Base-by-base conservation (phyloP, 306 rosid species). In the Argentina anserina region DNA sequence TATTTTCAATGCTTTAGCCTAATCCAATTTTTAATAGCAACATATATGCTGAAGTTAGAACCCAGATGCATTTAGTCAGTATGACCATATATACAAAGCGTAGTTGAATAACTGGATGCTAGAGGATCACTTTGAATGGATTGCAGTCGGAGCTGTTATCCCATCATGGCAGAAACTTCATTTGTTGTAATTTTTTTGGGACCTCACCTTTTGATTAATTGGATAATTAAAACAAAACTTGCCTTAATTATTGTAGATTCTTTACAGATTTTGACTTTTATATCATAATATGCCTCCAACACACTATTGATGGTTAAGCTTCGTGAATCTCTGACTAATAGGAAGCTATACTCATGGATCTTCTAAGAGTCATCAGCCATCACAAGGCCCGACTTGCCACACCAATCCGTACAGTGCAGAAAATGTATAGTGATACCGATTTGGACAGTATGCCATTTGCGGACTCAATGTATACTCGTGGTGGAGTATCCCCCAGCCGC, bases 371-470 rank as follows among this genome's bases (percentile, higher is more conserved):
- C 75, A 84, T 93, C 59, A 87, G 96, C 71, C 97, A 93, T 87
- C 97, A 93, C 78, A 84, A 93, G 37, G 98, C 98, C 50, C 83
- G 98, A 34, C 98, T 93, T 71, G 98, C 98, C 25, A 93, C 98
- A 43, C 98, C 98, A n/a, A 82, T 91, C 70, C 98, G 98, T 68
- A 91, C 96, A 52, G 76, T 91, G 83, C 94, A 86, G 87, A 93
- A 87, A 79, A 80, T 79, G 77, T 89, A 87, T 68, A 73, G 82
- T 20, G 96, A 87, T 58, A 74, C 89, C 12, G 98, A 93, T 73
- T 78, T 87, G 78, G 97, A 90, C 3, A 89, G 77, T 67, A 67
- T 87, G 36, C 96, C 97, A 45, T 89, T 74, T 52, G 84, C 90
- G 65, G 98, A 91, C 68, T 76, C 98, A 65, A 58, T 81, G 67